A percentile compares a stretch with the other conserved stretches of the same genome.
Evolutionary conservation across 2,329 filamentous ascomycete species (phyloP).

Genomic region (Malbranchea zuffiana): DNA sequence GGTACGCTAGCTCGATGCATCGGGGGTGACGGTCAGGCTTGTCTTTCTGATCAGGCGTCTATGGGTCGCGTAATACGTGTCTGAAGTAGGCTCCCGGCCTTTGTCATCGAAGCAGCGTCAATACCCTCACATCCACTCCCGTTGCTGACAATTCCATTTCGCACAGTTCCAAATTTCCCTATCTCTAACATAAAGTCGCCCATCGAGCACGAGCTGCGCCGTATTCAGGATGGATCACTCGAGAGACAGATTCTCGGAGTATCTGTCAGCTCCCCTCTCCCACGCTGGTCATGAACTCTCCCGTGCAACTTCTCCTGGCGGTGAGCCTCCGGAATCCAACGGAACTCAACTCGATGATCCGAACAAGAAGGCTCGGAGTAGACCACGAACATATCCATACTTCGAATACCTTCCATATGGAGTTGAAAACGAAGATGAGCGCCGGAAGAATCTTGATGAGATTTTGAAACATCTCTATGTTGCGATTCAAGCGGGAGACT

Average conservation of each 20-base stretch:
- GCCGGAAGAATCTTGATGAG: constrained; percentile 68
- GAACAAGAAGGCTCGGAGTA: constrained; percentile 55
- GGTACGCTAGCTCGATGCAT: too few species aligned
- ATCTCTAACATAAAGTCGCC: too few species aligned
- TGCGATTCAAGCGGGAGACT: constrained; percentile 82
- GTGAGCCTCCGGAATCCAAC: constrained; percentile 38
- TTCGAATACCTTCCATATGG: constrained; percentile 80
- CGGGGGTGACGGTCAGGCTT: too few species aligned
- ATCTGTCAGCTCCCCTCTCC: constrained; percentile 10
- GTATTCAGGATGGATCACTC: constrained; percentile 29
- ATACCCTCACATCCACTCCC: too few species aligned
- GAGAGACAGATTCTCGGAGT: constrained; percentile 11
- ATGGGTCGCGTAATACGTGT: too few species aligned
- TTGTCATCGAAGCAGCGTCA: too few species aligned
- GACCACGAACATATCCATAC: constrained; percentile 85
- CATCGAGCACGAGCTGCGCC: too few species aligned
- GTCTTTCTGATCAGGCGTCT: too few species aligned
- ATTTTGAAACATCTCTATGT: constrained; percentile 93
- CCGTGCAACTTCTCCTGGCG: constrained; percentile 73
- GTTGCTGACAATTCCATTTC: too few species aligned
- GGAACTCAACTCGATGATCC: constrained; percentile 38
- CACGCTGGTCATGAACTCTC: constrained; percentile 49
- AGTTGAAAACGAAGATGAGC: constrained; percentile 67
- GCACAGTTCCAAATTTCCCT: too few species aligned
- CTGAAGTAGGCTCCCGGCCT: too few species aligned